These are phyloP conservation scores for Centella asiatica DNA, from an alignment of 129 eudicot genomes.

Conservation along the genomic window DNA sequence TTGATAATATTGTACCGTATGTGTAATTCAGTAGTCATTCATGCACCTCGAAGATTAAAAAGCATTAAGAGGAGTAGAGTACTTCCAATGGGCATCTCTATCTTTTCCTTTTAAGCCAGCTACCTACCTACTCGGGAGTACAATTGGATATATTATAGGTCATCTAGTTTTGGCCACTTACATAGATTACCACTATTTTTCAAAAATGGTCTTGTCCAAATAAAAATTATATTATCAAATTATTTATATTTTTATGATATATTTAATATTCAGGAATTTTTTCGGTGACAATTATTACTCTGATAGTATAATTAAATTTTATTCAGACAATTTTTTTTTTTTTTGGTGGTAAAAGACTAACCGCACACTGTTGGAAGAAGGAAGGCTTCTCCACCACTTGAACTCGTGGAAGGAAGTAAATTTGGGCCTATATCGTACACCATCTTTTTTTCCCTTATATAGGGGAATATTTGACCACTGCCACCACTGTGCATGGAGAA, in stretches of 20 bases:
- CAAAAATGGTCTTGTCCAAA: too few relatives aligned
- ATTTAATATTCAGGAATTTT: too few relatives aligned
- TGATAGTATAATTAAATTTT: too few relatives aligned
- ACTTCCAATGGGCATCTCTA: conserved; percentile 4
- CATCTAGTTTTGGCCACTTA: conserved; percentile 3
- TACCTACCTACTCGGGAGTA: neutral
- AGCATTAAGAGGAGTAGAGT: neutral
- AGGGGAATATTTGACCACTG: too few relatives aligned
- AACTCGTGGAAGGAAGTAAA: neutral
- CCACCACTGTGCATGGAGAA: too few relatives aligned
- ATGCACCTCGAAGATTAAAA: neutral
- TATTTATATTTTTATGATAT: too few relatives aligned
- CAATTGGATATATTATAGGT: neutral
- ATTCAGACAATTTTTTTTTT: too few relatives aligned
- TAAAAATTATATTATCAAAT: too few relatives aligned
- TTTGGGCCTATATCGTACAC: neutral
- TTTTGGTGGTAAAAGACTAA: too few relatives aligned
- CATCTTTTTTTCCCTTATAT: neutral
- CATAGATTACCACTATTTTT: neutral
- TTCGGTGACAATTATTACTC: too few relatives aligned
- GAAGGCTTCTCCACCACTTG: neutral
- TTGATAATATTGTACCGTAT: neutral
- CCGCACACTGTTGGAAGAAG: too few relatives aligned
- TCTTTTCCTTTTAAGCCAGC: conserved; percentile 4
- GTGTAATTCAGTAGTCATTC: too few relatives aligned